Percentiles rank a stretch among this genome's conserved stretches.
Conservation (phyloP, 192 early-diverging fungal species). For the Coemansia sp. region DNA sequence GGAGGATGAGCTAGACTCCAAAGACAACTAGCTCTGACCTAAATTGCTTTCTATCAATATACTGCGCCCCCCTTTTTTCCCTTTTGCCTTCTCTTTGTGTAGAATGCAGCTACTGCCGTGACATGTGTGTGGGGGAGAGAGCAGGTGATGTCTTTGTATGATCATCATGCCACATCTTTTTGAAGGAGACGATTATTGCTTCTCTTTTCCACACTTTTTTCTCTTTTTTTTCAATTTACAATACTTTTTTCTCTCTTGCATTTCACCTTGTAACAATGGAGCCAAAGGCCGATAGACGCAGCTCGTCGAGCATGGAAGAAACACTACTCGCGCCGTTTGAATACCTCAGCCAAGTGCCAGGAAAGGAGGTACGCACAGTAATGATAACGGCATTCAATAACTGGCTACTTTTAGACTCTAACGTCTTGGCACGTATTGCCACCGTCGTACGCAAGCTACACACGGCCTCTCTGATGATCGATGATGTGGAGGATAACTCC, state of each 20-base stretch:
- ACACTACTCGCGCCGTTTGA: constrained; percentile 91
- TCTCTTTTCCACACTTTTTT: not conserved
- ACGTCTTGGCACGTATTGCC: constrained; percentile 71
- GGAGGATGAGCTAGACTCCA: constrained; percentile 37
- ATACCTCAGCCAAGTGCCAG: constrained; percentile 84
- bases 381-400: constrained; percentile 90
- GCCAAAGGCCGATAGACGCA: constrained; percentile 13
- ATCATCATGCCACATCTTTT: not conserved
- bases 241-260: not conserved
- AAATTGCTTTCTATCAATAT: not conserved
- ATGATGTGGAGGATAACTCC: constrained; percentile 97
- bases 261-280: constrained; percentile 1
- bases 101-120: not conserved
- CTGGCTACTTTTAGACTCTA: constrained; percentile 80
- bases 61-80: not conserved
- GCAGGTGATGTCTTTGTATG: not conserved
- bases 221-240: not conserved
- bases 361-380: constrained; percentile 92
- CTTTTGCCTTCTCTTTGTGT: not conserved
- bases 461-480: constrained; percentile 90
- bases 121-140: not conserved
- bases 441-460: constrained; percentile 94
- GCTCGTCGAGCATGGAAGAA: constrained; percentile 36
- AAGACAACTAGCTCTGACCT: constrained; percentile 22
- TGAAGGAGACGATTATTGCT: not conserved